Conservation (phyloP, 495 filamentous ascomycete genomes). For the Penicillium samsonianum region DNA sequence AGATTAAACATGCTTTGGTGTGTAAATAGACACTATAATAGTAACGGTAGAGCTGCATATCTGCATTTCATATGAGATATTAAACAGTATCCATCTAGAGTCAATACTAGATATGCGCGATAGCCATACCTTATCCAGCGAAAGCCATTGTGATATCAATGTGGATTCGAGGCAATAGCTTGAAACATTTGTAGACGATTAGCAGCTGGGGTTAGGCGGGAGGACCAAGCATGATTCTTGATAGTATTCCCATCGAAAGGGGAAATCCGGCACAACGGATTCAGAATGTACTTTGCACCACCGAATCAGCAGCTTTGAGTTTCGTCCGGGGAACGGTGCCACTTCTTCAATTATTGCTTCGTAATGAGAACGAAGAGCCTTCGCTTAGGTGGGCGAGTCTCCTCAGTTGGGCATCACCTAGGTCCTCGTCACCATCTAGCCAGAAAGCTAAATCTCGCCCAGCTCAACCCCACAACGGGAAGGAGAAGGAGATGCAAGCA, state of each 20-base stretch:
- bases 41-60: neutral
- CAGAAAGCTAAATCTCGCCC: neutral
- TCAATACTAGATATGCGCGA: neutral
- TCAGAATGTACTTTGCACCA: constrained; percentile 4
- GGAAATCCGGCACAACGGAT: constrained; percentile 14
- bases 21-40: neutral
- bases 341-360: constrained; percentile 1
- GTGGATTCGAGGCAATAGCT: neutral
- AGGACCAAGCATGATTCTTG: neutral
- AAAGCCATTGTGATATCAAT: constrained; percentile 1
- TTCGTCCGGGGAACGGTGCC: neutral
- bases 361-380: neutral
- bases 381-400: neutral
- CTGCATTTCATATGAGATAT: neutral
- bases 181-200: neutral
- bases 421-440: neutral
- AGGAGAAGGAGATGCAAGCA: neutral
- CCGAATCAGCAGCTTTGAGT: constrained; percentile 5
- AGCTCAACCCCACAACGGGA: neutral
- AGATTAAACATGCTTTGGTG: neutral
- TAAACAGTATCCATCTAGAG: neutral
- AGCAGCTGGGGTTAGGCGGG: neutral
- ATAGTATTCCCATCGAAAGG: neutral
- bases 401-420: neutral
- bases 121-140: neutral